These are phyloP conservation scores for Fusarium falciforme DNA, from an alignment of 2,329 filamentous ascomycete genomes.

Conservation along the genomic window DNA sequence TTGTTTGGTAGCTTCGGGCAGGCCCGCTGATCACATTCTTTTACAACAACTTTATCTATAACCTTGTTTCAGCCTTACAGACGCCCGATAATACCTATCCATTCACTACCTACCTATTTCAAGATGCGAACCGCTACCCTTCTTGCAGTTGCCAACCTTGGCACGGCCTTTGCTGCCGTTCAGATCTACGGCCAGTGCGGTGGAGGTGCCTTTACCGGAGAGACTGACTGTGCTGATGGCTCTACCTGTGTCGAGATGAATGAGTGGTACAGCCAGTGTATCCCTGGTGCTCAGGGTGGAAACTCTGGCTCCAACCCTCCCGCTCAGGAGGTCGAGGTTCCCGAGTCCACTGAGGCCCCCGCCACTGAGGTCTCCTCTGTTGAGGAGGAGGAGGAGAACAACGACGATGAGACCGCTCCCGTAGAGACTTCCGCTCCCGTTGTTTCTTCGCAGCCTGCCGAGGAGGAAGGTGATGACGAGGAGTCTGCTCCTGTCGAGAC, in stretches of 20 bases:
- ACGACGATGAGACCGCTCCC: not conserved
- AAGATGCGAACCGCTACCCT: slow-evolving; percentile 31
- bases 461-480: not conserved
- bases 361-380: not conserved
- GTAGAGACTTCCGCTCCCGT: not conserved
- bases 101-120: not conserved
- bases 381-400: not conserved
- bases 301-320: slow-evolving; percentile 5
- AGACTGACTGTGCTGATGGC: slow-evolving; percentile 29
- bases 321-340: slow-evolving; percentile 9
- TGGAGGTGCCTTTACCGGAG: slow-evolving; percentile 23
- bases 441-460: not conserved
- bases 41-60: slow-evolving; percentile 8
- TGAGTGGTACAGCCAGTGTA: slow-evolving; percentile 39
- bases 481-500: not conserved
- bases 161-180: slow-evolving; percentile 30
- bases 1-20: slow-evolving; percentile 20
- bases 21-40: slow-evolving; percentile 23
- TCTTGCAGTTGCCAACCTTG: slow-evolving; percentile 34
- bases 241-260: slow-evolving; percentile 28
- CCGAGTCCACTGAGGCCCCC: not conserved
- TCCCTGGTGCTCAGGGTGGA: slow-evolving; percentile 7
- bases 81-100: slow-evolving; percentile 1
- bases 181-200: slow-evolving; percentile 34
- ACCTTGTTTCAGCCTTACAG: slow-evolving; percentile 1